Percentiles rank a stretch among this genome's conserved stretches.
These are phyloP conservation scores for Thalassiosira ordinaria DNA, from an alignment of 352 stramenopile species.

Conservation along the genomic window DNA sequence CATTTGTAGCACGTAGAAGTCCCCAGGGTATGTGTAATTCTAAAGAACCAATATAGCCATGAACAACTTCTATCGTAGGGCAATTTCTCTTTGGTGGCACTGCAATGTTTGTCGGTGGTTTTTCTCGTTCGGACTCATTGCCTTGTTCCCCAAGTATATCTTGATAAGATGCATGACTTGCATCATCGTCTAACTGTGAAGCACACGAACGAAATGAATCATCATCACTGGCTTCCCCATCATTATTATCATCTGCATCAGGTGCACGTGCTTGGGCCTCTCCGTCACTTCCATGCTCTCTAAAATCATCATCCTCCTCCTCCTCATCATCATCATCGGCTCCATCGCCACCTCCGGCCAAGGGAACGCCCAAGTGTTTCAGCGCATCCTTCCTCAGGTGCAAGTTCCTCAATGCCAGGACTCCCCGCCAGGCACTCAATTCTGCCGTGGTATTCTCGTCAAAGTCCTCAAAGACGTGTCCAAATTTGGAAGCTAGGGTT, in stretches of 20 bases:
- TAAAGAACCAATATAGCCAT: conserved; percentile 73
- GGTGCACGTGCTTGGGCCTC: neutral
- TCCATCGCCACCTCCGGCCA: conserved; percentile 11
- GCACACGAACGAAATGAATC: conserved; percentile 50
- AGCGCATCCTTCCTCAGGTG: conserved; percentile 63
- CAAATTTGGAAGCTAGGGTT: conserved; percentile 38
- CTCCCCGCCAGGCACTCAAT: conserved; percentile 73
- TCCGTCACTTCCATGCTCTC: conserved; percentile 9
- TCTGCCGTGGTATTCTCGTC: conserved; percentile 68
- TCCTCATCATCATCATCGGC: conserved; percentile 42
- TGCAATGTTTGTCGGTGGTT: conserved; percentile 5
- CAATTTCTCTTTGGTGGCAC: neutral
- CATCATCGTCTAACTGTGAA: conserved; percentile 32
- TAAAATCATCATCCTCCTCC: conserved; percentile 16
- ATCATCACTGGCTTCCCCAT: conserved; percentile 20
- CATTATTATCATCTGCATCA: conserved; percentile 5
- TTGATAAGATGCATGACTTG: neutral
- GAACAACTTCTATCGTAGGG: conserved; percentile 66
- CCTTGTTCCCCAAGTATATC: neutral
- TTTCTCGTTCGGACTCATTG: neutral
- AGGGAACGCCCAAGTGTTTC: conserved; percentile 48
- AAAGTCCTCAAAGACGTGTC: conserved; percentile 73
- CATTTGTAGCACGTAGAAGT: conserved; percentile 31
- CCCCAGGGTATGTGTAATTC: conserved; percentile 77
- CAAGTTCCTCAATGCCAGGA: conserved; percentile 73